Conservation (phyloP, 805 yeast genomes). For the Spencermartinsiella europaea region DNA sequence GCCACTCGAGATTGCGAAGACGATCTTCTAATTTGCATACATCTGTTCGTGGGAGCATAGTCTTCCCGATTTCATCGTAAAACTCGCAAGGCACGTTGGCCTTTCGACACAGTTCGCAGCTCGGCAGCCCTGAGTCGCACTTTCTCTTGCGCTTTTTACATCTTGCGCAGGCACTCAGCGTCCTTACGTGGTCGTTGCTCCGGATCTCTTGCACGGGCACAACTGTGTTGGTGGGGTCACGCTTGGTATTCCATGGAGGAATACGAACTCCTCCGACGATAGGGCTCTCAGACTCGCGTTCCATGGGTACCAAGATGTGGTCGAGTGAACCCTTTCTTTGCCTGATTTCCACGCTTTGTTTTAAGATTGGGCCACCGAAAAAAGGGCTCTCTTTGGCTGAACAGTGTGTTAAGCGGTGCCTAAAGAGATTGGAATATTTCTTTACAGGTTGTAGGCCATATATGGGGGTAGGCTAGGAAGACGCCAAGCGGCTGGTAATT, state of each 20-base stretch:
- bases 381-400: too few relatives aligned
- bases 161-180: slow-evolving; percentile 10
- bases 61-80: slow-evolving; percentile 5
- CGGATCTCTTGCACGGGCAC: background rate
- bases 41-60: slow-evolving; percentile 6
- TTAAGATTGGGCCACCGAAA: too few relatives aligned
- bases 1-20: slow-evolving; percentile 1
- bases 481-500: too few relatives aligned
- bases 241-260: background rate
- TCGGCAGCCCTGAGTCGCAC: slow-evolving; percentile 12
- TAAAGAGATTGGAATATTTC: too few relatives aligned
- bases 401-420: too few relatives aligned
- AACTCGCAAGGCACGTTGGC: slow-evolving; percentile 9
- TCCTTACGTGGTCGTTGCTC: background rate
- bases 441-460: too few relatives aligned
- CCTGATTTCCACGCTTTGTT: too few relatives aligned
- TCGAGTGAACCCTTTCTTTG: too few relatives aligned
- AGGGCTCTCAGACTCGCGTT: too few relatives aligned
- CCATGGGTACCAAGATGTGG: too few relatives aligned
- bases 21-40: slow-evolving; percentile 9
- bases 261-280: background rate
- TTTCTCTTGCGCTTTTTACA: slow-evolving; percentile 11
- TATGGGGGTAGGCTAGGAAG: too few relatives aligned
- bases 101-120: slow-evolving; percentile 9
- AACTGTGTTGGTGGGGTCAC: background rate